Base-by-base conservation (phyloP, 192 early-diverging fungal genomes). In the Neocallimastix lanati region DNA sequence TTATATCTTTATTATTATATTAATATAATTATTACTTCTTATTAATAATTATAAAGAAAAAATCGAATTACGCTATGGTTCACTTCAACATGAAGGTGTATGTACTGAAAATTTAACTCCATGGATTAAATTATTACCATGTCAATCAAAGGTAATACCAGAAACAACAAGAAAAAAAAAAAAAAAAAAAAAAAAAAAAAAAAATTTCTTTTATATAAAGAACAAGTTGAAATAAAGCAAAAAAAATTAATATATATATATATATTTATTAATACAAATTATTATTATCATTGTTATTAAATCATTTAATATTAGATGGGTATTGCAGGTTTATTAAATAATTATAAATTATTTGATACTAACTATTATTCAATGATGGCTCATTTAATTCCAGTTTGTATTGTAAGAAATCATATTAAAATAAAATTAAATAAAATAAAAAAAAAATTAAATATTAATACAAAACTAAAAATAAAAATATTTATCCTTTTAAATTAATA, bases 31-130 rank as follows among this genome's bases (percentile, higher is more conserved):
- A 12, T 9, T 38, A 30, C 77, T 21, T 77, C 5, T 77, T 28
- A 30, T 76, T 78, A 38, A 9, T 29, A 25, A 78, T 35, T 13
- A 4, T 18, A 18, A 21, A 79, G 29, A 76, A 76, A 79, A 29
- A 77, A 77, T 78, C 4, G 84, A 82, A 80, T 76, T 96, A 50
- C 88, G 95, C 12, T 95, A 95, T 76, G 92, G 92, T 1, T 85
- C 89, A 18, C 86, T 99, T 29, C 93, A 96, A 7, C 93, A 93
- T 82, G 98, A 99, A 82, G 92, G 91, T 81, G 94, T 96, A 13
- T 99, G 98, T 81, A 99, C 98, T 9, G 98, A 98, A 82, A 99
- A 99, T 83, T 86, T 99, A 84, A 97, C 98, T 13, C 96, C 96
- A 13, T 99, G 96, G 96, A 90, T 93, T 81, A 99, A 98, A 83